A percentile compares a stretch with the other conserved stretches of the same genome.
Evolutionary conservation across 2,329 filamentous ascomycete genomes (phyloP).

Genomic region (Cyanodermella asteris): DNA sequence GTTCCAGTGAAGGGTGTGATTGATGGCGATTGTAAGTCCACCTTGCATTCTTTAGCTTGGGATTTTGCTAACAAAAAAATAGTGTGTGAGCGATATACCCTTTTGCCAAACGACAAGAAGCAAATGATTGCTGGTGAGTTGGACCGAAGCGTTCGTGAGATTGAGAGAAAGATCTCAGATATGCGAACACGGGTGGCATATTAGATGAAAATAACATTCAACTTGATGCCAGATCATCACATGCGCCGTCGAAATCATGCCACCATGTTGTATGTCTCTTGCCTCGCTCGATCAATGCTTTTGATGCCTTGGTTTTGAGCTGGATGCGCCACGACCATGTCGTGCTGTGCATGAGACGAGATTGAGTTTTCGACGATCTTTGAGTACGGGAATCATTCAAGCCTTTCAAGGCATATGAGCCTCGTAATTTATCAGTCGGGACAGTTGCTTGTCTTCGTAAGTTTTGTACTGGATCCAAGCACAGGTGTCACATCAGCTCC

Average conservation of each 20-base stretch:
- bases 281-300: constrained; percentile 26
- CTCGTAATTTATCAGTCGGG: constrained; percentile 25
- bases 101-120: constrained; percentile 73
- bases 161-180: constrained; percentile 84
- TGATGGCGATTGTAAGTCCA: constrained; percentile 48
- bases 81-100: constrained; percentile 71
- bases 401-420: constrained; percentile 12
- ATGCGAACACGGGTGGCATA: constrained; percentile 37
- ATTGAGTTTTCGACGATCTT: constrained; percentile 23
- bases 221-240: constrained; percentile 1
- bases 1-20: constrained; percentile 91
- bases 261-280: constrained; percentile 19
- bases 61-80: constrained; percentile 1
- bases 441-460: too few species aligned
- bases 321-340: constrained; percentile 15
- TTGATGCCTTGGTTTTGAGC: constrained; percentile 17
- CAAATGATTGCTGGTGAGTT: constrained; percentile 85
- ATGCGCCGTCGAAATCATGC: too few species aligned
- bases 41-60: neutral
- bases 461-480: too few species aligned
- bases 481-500: too few species aligned
- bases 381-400: constrained; percentile 25
- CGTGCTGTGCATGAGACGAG: constrained; percentile 25
- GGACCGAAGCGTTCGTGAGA: constrained; percentile 74
- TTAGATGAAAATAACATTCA: too few species aligned